Evolutionary conservation across 2,329 filamentous ascomycete genomes (phyloP).

Genomic region (Botrytis paeoniae): DNA sequence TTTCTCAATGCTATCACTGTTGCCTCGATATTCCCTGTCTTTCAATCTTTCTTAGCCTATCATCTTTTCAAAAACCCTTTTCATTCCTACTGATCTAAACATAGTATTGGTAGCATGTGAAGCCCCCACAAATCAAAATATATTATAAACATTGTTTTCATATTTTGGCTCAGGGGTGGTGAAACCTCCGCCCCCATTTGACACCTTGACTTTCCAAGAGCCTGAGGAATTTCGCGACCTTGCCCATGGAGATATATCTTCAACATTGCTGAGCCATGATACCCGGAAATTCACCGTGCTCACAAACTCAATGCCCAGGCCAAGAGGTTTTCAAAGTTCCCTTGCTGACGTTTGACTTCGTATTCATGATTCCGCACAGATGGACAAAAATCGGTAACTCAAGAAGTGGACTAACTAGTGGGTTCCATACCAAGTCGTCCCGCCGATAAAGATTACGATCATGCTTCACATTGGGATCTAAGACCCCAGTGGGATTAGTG

Average conservation of each 20-base stretch:
- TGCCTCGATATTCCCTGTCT: neutral
- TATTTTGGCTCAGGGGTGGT: slow-evolving; percentile 3
- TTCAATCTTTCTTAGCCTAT: neutral
- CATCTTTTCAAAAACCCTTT: neutral
- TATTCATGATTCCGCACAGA: slow-evolving; percentile 8
- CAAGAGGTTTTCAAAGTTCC: neutral
- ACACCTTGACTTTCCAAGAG: slow-evolving; percentile 7
- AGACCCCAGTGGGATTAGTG: neutral
- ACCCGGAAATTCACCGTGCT: neutral
- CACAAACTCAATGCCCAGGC: neutral
- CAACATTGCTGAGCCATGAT: neutral
- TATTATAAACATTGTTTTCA: neutral
- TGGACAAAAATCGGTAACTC: neutral
- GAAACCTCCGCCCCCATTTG: slow-evolving; percentile 5
- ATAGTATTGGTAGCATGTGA: slow-evolving; percentile 4
- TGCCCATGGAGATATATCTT: neutral
- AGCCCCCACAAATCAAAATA: slow-evolving; percentile 6
- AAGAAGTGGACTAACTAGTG: slow-evolving; percentile 1
- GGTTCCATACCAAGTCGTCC: neutral
- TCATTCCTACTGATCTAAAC: slow-evolving; percentile 6
- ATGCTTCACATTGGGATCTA: neutral
- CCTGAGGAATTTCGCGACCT: neutral
- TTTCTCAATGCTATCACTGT: slow-evolving; percentile 3
- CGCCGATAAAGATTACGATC: neutral
- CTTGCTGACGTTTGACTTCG: neutral